Percentiles rank a stretch among this genome's conserved stretches.
Evolutionary conservation across 83 land plant genomes (phyloP).

Genomic region (Diphasiastrum complanatum): DNA sequence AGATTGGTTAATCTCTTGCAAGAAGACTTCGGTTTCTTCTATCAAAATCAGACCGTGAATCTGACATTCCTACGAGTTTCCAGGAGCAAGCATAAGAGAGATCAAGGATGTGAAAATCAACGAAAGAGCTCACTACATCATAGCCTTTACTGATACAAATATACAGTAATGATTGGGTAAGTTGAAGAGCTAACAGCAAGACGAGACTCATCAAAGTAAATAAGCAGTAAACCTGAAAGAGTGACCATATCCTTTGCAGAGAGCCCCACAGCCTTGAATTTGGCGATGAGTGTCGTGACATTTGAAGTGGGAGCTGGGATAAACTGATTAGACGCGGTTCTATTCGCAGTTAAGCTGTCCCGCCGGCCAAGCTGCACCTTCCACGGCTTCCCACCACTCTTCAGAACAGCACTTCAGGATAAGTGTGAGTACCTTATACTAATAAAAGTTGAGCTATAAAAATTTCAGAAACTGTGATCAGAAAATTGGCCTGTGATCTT

Average conservation of each 20-base stretch:
- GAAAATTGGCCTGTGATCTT: no score
- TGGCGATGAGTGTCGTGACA: conserved; percentile 9
- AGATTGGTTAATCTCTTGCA: background rate
- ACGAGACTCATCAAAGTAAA: no score
- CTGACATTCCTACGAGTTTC: no score
- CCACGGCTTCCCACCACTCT: conserved; percentile 30
- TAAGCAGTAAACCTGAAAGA: conserved; percentile 19
- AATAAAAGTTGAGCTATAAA: background rate
- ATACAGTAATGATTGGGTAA: no score
- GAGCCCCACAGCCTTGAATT: conserved; percentile 20
- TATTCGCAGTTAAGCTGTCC: conserved; percentile 27
- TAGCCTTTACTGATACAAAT: no score
- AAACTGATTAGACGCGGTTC: conserved; percentile 11
- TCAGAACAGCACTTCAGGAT: background rate
- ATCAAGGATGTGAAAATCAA: no score
- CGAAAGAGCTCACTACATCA: no score
- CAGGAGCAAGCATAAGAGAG: no score
- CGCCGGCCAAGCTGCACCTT: conserved; percentile 29
- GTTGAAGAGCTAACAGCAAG: no score
- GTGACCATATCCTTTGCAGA: conserved; percentile 25
- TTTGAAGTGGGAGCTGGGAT: conserved; percentile 28
- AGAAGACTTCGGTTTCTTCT: background rate
- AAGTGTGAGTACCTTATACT: no score
- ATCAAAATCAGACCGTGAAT: background rate
- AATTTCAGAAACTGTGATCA: background rate